Evolutionary conservation across 1,139 yeast genomes (phyloP).

Genomic region (Yamadazyma diospyri): DNA sequence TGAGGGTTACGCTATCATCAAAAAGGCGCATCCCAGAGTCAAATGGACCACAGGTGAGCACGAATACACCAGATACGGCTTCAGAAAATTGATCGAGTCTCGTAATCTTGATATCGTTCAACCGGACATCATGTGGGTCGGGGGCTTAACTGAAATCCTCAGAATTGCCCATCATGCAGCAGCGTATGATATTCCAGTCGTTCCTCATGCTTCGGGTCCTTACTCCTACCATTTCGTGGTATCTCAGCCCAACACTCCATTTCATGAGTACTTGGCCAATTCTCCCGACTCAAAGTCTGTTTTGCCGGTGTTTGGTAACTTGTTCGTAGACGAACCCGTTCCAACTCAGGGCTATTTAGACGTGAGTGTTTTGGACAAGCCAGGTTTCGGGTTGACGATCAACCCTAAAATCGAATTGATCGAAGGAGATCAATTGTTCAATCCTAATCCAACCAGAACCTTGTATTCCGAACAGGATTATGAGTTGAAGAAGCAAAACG

Average conservation of each 20-base stretch:
- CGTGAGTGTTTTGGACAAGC: conserved; percentile 36
- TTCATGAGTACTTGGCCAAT: conserved; percentile 49
- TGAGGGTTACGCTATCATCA: conserved; percentile 42
- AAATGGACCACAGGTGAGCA: conserved; percentile 52
- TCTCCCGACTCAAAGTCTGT: conserved; percentile 45
- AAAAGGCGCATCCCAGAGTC: conserved; percentile 42
- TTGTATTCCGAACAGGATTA: conserved; percentile 16
- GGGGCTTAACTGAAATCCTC: conserved; percentile 46
- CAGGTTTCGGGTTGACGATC: conserved; percentile 45
- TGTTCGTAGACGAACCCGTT: conserved; percentile 45
- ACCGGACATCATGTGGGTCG: conserved; percentile 54
- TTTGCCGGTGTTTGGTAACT: conserved; percentile 43
- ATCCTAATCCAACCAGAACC: conserved; percentile 38
- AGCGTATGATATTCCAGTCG: conserved; percentile 50
- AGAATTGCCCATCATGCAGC: conserved; percentile 47
- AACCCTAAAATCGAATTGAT: conserved; percentile 40
- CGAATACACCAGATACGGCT: conserved; percentile 48
- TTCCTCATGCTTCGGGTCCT: conserved; percentile 51
- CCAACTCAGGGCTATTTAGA: conserved; percentile 41
- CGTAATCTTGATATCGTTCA: conserved; percentile 45
- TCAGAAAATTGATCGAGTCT: conserved; percentile 46
- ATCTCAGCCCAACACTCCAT: conserved; percentile 46
- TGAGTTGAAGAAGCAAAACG: conserved; percentile 7
- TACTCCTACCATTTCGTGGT: conserved; percentile 49
- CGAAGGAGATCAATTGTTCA: conserved; percentile 34